Evolutionary conservation across 108 stramenopile genomes (phyloP), one percentile per base, ranked within the genome.

Genomic region (Nitzschia inconspicua): DNA sequence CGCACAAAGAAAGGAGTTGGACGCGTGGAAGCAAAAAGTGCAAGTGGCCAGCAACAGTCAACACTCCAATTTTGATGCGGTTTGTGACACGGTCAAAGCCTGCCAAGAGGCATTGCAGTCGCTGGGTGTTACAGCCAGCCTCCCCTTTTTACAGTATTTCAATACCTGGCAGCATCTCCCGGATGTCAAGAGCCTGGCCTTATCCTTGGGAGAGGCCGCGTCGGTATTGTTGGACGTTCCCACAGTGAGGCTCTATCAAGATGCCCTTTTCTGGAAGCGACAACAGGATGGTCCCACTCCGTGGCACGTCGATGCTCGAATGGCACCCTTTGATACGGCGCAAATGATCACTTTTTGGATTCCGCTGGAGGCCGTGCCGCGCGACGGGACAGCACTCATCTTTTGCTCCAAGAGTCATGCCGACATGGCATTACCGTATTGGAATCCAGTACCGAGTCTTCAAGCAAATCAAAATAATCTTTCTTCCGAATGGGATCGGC

Each of bases 281-380:
- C 26, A 57, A 3, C 65, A 61, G 4, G 93, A 89, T 62, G 93
- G 88, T 3, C 82, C 83, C 52, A 94, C 93, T 13, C 89, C 86
- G 4, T 94, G 86, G 86, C 93, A 94, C 54, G 79, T 77, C 11
- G 93, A 94, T 77, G 75, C 82, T 36, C 72, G 83, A 31, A 94
- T 94, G 93, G 81, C 93, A 3, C 93, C 77, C 10, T 94, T 94
- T 63, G 93, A 94, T 42, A 88, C 93, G 8, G 70, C 76, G 4
- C 70, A 85, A 36, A 79, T 94, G 80, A 73, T 94, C 7, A 86
- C 93, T 5, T 89, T 94, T 60, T 94, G 93, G 93, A 89, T 94
- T 7, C 86, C 86, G 26, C 51, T 94, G 20, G 78, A 86, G 19
- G 47, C 60, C 6, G 70, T 94, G 19, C 82, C 85, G 32, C 72